Evolutionary conservation across 108 stramenopile genomes (phyloP).

Genomic region (Pseudonitzschia delicatissima): DNA sequence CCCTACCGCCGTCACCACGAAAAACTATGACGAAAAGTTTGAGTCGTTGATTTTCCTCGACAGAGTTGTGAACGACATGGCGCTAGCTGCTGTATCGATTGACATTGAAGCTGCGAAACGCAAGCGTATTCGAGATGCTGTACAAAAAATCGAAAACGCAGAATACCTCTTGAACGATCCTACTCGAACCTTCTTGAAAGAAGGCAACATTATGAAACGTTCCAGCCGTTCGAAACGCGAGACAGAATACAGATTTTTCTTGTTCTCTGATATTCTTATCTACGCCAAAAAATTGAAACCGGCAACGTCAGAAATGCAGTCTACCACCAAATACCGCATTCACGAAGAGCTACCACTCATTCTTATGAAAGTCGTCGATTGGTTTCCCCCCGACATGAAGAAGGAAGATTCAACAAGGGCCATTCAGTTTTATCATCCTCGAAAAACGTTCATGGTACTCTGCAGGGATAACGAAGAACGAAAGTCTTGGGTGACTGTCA

Average conservation of each 20-base stretch:
- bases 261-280: conserved; percentile 88
- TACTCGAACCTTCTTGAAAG: conserved; percentile 70
- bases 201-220: conserved; percentile 85
- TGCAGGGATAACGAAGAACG: conserved; percentile 30
- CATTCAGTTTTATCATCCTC: conserved; percentile 90
- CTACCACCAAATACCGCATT: conserved; percentile 32
- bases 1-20: not conserved
- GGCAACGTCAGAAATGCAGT: not conserved
- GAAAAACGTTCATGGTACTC: conserved; percentile 85
- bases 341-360: conserved; percentile 86
- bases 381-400: conserved; percentile 42
- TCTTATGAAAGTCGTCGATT: conserved; percentile 84
- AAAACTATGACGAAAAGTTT: conserved; percentile 14
- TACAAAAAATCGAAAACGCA: conserved; percentile 66
- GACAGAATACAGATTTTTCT: conserved; percentile 83
- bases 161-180: conserved; percentile 79
- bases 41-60: conserved; percentile 58
- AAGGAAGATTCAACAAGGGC: conserved; percentile 44
- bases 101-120: conserved; percentile 42
- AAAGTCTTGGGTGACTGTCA: conserved; percentile 34
- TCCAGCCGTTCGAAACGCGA: conserved; percentile 71
- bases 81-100: conserved; percentile 20
- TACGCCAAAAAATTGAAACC: conserved; percentile 47
- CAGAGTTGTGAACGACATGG: conserved; percentile 57
- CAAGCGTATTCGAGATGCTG: conserved; percentile 62